Evolutionary conservation across 495 filamentous ascomycete species (phyloP).

Genomic region (Penicillium nucicola): DNA sequence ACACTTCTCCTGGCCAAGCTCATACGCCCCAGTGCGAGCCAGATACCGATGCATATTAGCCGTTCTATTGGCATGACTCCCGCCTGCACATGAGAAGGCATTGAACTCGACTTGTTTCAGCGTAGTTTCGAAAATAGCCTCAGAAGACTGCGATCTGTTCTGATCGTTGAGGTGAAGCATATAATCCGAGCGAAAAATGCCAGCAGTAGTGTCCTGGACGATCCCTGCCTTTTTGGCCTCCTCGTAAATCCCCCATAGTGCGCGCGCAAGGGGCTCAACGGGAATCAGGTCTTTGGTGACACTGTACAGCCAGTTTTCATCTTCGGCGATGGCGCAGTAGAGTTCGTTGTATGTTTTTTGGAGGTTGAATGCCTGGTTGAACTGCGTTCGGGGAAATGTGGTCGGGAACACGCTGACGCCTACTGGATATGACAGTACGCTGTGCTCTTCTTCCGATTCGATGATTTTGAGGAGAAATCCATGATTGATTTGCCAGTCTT

Average conservation of each 20-base stretch:
- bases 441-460: slow-evolving; percentile 50
- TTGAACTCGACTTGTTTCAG: slow-evolving; percentile 93
- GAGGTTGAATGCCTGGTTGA: slow-evolving; percentile 63
- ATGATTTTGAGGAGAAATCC: slow-evolving; percentile 71
- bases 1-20: not conserved
- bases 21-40: slow-evolving; percentile 20
- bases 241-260: slow-evolving; percentile 74
- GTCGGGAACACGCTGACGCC: slow-evolving; percentile 81
- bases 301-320: slow-evolving; percentile 65
- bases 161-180: slow-evolving; percentile 61
- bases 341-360: slow-evolving; percentile 77
- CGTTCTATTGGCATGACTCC: slow-evolving; percentile 58
- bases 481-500: slow-evolving; percentile 82
- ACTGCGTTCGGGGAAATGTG: slow-evolving; percentile 67
- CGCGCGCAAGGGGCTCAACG: slow-evolving; percentile 64
- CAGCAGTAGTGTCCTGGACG: slow-evolving; percentile 63
- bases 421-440: slow-evolving; percentile 65
- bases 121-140: slow-evolving; percentile 13
- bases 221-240: slow-evolving; percentile 62
- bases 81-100: slow-evolving; percentile 79
- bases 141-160: not conserved
- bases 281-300: slow-evolving; percentile 44
- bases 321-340: slow-evolving; percentile 71
- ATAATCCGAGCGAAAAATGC: slow-evolving; percentile 87
- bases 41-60: slow-evolving; percentile 60